Evolutionary conservation across 148 eudicot species (phyloP), one percentile per base, ranked within the genome.

Genomic region (Spergularia marina): DNA sequence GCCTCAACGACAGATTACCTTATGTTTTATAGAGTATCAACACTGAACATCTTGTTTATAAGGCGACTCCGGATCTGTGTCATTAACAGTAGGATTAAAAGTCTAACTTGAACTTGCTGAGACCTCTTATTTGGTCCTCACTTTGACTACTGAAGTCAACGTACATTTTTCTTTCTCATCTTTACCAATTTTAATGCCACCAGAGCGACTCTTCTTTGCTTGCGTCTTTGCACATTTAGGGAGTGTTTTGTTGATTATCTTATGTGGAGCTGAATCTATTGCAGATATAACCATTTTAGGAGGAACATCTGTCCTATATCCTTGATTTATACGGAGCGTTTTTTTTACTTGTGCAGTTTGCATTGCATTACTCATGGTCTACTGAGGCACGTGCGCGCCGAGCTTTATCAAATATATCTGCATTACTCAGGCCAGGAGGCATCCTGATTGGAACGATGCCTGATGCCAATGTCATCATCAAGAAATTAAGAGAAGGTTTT

Each of bases 311-410:
- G 58, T 44, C 17, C 36, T 60, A 21, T 34, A 40, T 53, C 1
- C 71, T 66, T 73, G 40, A 52, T 14, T 4, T 12, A 9, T 62
- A 23, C n/a, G 30, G 11, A 17, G 20, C n/a, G 30, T 72, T 58
- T 81, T 53, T 58, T 81, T 53, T 20, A 53, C 66, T 30, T 74
- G 81, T 89, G 81, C 90, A 95, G 99, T 95, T 95, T 89, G 99
- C 99, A 51, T 81, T 95, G 98, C 99, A 95, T 83, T 95, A 95
- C 77, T 95, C 99, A 47, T 95, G 99, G 99, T 92, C 99, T 74
- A 95, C 98, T 52, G 98, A 92, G 89, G 92, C 97, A 82, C 99
- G 98, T 77, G 99, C 99, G 66, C 87, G 99, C 57, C 85, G 91
- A 80, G 98, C 99, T 74, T 84, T 95, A 84, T 96, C 96, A 53